Evolutionary conservation across 768 basidiomycete genomes (phyloP).

Genomic region (Tricholoma sp.): DNA sequence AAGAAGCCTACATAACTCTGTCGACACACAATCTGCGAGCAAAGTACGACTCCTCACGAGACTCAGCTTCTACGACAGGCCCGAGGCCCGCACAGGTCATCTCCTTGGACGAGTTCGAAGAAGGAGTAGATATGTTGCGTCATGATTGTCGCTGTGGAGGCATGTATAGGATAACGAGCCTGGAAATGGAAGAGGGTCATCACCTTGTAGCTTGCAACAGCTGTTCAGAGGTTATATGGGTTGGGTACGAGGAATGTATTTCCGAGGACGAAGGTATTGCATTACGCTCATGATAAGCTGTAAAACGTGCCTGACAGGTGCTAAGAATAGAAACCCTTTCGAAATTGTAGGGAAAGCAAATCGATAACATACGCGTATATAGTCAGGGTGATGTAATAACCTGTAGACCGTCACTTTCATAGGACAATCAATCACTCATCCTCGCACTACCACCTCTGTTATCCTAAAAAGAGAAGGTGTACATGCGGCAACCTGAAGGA

Average conservation of each 20-base stretch:
- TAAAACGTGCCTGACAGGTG: background rate
- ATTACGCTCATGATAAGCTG: background rate
- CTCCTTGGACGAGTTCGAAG: slow-evolving; percentile 70
- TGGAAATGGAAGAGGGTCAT: slow-evolving; percentile 61
- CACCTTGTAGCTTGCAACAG: slow-evolving; percentile 70
- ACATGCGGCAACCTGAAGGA: too few relatives aligned
- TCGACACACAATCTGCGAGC: slow-evolving; percentile 43
- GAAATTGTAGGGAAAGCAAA: too few relatives aligned
- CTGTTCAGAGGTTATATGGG: slow-evolving; percentile 83
- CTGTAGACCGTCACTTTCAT: too few relatives aligned
- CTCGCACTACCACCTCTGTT: too few relatives aligned
- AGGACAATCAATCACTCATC: too few relatives aligned
- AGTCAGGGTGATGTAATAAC: too few relatives aligned
- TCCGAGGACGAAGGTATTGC: slow-evolving; percentile 18
- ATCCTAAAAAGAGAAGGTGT: too few relatives aligned
- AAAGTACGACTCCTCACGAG: slow-evolving; percentile 40
- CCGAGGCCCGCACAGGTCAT: slow-evolving; percentile 74
- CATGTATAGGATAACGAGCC: slow-evolving; percentile 48
- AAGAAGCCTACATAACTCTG: slow-evolving; percentile 64
- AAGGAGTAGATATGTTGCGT: slow-evolving; percentile 37
- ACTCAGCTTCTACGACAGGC: slow-evolving; percentile 13
- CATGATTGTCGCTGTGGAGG: slow-evolving; percentile 76
- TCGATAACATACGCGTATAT: too few relatives aligned
- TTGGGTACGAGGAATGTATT: slow-evolving; percentile 65
- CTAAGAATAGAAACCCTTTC: background rate